phyloP scores from a whole-genome alignment of 768 basidiomycete species.

The Tephrocybe sp. region DNA sequence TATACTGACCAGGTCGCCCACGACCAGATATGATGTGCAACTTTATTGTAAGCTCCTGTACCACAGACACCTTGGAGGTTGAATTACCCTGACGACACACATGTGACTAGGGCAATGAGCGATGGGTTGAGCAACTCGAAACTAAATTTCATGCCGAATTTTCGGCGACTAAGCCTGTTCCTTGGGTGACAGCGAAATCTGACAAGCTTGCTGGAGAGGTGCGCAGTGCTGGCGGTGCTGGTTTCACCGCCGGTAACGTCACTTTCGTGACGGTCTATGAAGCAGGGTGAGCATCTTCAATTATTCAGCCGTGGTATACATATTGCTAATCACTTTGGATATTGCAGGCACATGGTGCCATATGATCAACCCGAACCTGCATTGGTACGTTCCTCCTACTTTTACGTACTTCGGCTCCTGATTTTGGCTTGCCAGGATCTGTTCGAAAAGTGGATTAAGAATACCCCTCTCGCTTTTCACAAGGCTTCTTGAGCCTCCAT shows the following conservation, averaged over 20 bases:
- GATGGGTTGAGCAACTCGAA: conserved; percentile 67
- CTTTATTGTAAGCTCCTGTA: conserved; percentile 48
- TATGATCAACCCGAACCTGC: conserved; percentile 88
- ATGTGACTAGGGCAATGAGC: conserved; percentile 61
- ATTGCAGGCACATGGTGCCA: conserved; percentile 80
- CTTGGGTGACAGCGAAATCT: conserved; percentile 53
- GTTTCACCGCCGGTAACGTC: conserved; percentile 73
- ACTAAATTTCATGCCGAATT: conserved; percentile 65
- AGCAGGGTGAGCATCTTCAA: conserved; percentile 62
- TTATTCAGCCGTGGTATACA: not conserved
- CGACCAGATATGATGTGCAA: conserved; percentile 83
- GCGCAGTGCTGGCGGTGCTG: conserved; percentile 63
- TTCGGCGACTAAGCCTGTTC: conserved; percentile 37
- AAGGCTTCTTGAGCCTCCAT: not conserved
- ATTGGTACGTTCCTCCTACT: conserved; percentile 45
- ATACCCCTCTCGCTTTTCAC: conserved; percentile 41
- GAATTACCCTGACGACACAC: not conserved
- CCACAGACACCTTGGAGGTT: not conserved
- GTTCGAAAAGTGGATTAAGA: conserved; percentile 55
- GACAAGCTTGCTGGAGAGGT: conserved; percentile 66
- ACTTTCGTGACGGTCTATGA: conserved; percentile 77
- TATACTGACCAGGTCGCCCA: not conserved
- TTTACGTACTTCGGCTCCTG: not conserved
- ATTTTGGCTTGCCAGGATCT: conserved; percentile 41
- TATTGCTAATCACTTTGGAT: not conserved